Percentiles rank a stretch among this genome's conserved stretches.
Evolutionary conservation across 1,139 yeast species (phyloP).

Genomic region (Yarrowia galli): DNA sequence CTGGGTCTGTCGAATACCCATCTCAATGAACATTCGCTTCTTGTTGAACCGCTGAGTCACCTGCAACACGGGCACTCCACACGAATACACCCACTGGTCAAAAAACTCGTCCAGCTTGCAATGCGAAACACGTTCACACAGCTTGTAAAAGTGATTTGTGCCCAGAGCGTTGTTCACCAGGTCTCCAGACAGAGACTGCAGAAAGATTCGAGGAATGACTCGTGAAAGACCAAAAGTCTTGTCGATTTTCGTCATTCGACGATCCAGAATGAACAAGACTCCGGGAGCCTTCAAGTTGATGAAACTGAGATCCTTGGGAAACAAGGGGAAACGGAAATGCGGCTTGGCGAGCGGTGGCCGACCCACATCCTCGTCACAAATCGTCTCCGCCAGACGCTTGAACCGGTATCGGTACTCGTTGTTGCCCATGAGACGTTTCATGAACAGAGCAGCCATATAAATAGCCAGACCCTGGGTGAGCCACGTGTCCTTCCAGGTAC

Average conservation of each 20-base stretch:
- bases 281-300: conserved; percentile 83
- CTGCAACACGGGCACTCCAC: conserved; percentile 87
- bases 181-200: conserved; percentile 97
- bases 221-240: conserved; percentile 90
- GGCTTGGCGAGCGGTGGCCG: conserved; percentile 81
- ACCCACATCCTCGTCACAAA: conserved; percentile 79
- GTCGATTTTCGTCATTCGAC: conserved; percentile 95
- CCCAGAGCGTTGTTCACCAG: conserved; percentile 78
- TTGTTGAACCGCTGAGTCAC: conserved; percentile 92
- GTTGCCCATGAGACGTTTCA: conserved; percentile 75
- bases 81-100: conserved; percentile 90
- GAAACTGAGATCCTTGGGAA: conserved; percentile 67
- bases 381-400: conserved; percentile 66
- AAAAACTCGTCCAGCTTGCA: conserved; percentile 83
- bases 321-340: conserved; percentile 70
- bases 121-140: conserved; percentile 93
- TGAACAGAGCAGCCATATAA: conserved; percentile 79
- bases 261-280: conserved; percentile 81
- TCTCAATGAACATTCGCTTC: conserved; percentile 91
- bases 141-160: conserved; percentile 84
- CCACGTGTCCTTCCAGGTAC: conserved; percentile 86
- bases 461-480: conserved; percentile 84
- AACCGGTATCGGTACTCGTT: conserved; percentile 81
- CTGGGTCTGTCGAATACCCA: conserved; percentile 93
- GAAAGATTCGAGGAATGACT: conserved; percentile 86